phyloP scores from a whole-genome alignment of 306 rosid genomes.

The Abrus precatorius region DNA sequence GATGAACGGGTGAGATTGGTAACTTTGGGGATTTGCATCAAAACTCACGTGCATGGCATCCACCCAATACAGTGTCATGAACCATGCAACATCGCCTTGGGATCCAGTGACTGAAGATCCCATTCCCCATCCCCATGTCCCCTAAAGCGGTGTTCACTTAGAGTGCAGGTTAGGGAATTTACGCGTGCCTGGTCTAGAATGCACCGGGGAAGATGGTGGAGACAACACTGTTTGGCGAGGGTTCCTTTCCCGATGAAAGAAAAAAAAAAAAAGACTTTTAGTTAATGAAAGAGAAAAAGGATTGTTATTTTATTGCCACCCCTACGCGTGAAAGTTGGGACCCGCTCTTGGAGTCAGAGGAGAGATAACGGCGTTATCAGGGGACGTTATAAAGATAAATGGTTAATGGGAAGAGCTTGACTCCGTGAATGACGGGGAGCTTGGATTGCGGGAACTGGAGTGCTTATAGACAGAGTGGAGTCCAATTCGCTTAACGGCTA shows the following conservation, averaged over 20 bases:
- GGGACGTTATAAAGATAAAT: slow-evolving; percentile 14
- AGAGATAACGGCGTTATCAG: slow-evolving; percentile 8
- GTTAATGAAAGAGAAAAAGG: neutral
- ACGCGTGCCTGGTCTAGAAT: neutral
- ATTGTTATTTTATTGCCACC: slow-evolving; percentile 2
- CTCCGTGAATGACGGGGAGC: slow-evolving; percentile 47
- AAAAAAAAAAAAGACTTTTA: neutral
- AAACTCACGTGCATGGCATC: slow-evolving; percentile 46
- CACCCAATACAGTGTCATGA: slow-evolving; percentile 30
- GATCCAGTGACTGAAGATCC: slow-evolving; percentile 42
- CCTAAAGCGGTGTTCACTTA: neutral
- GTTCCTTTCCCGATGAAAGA: slow-evolving; percentile 4
- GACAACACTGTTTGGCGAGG: slow-evolving; percentile 10
- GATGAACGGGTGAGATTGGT: neutral
- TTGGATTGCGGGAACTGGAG: slow-evolving; percentile 22
- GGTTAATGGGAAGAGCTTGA: neutral
- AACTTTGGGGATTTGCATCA: neutral
- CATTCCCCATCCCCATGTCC: slow-evolving; percentile 28
- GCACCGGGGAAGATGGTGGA: neutral
- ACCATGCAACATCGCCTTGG: slow-evolving; percentile 23
- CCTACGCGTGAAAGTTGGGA: slow-evolving; percentile 40
- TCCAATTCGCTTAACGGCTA: slow-evolving; percentile 36
- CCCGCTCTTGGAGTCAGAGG: slow-evolving; percentile 16
- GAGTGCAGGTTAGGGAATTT: neutral
- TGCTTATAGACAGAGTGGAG: neutral